Evolutionary conservation across 2,329 filamentous ascomycete genomes (phyloP), one percentile per base, ranked within the genome.

Genomic region (Pestalotiopsis sp.): DNA sequence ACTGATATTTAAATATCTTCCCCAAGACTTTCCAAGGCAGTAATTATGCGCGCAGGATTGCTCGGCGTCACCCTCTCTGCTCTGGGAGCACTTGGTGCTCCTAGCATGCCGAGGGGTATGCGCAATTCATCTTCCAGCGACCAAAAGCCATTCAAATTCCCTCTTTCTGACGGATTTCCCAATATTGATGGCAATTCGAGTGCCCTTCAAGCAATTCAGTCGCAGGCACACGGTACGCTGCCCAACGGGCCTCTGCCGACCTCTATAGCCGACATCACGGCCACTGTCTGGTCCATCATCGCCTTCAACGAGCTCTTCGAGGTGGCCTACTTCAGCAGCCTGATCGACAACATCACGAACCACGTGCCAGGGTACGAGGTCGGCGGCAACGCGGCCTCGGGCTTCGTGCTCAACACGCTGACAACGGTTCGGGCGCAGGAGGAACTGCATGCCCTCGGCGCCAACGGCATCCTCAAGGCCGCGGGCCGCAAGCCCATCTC

Each of bases 261-360:
- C n/a, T 39, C 20, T n/a, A 38, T 65, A 14, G n/a, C 63, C 7
- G 63, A 65, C 17, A n/a, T 65, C 4, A 23, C 63, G 12, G 63
- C 63, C n/a, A 38, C 25, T 4, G 23, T 65, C 17, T 65, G 38
- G 38, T 56, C 38, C 4, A 38, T 65, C 4, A 65, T 65, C 31
- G 63, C 63, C 9, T 65, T 65, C 45, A 65, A 65, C n/a, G 63
- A 65, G 63, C 7, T 65, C 20, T 65, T 65, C 41, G 63, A 65
- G 63, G 63, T 65, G 39, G 63, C 63, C 12, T 65, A 65, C 39
- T 65, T 65, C 14, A 65, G 38, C 63, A 65, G 41, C 31, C 41
- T 65, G n/a, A 25, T 65, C 41, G 31, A 25, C 20, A 65, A 65
- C 63, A 56, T 65, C 23, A 65, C 63, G 17, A 25, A 13, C 39